A percentile compares a stretch with the other conserved stretches of the same genome.
Conservation (phyloP, 208 protist species). For the Naegleria fowleri region DNA sequence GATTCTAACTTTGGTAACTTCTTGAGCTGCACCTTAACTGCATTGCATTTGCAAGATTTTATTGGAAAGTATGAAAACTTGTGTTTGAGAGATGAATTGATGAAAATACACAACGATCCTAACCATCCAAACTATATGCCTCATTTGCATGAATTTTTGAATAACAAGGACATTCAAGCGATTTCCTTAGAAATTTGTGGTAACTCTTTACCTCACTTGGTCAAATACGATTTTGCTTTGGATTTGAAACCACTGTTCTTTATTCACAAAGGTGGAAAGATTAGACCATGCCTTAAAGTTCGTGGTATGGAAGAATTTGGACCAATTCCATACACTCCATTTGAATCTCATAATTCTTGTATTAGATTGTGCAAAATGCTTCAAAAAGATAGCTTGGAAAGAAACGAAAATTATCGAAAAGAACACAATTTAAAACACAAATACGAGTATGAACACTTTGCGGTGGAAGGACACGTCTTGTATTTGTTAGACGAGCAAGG, state of each 20-base stretch:
- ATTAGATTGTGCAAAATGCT: neutral
- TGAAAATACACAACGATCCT: too few relatives aligned
- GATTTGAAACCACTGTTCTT: neutral
- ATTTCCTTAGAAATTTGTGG: neutral
- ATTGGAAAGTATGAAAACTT: too few relatives aligned
- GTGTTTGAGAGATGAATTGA: too few relatives aligned
- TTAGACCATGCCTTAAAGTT: neutral
- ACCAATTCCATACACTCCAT: neutral
- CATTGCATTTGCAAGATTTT: too few relatives aligned
- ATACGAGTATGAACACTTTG: constrained; percentile 10
- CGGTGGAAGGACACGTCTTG: neutral
- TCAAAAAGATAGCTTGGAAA: neutral
- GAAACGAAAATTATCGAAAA: neutral
- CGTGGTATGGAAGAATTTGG: neutral
- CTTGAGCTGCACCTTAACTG: too few relatives aligned
- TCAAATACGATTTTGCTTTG: neutral
- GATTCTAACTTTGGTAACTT: too few relatives aligned
- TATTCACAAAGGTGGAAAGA: neutral
- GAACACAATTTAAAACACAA: neutral
- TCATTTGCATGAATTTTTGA: too few relatives aligned
- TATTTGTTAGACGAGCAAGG: neutral
- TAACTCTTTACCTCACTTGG: neutral
- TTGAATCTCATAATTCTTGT: neutral
- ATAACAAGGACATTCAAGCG: too few relatives aligned
- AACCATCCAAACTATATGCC: too few relatives aligned